These are phyloP conservation scores for Gracilaria vermiculophylla DNA, from an alignment of 23 red algal species.

Conservation along the genomic window DNA sequence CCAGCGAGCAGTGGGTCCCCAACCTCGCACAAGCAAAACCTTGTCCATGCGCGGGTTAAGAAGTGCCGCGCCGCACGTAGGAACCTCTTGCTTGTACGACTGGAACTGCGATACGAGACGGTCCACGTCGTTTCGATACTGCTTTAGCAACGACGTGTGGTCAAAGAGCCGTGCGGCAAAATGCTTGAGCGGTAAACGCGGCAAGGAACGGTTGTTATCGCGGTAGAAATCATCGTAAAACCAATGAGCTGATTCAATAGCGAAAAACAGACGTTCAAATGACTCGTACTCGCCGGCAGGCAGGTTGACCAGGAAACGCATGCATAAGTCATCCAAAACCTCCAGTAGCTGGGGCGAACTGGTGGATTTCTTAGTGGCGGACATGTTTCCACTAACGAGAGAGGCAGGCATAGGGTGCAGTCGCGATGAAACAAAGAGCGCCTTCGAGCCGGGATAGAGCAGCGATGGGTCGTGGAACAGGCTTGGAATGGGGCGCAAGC, in stretches of 20 bases:
- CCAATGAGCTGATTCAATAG: constrained; percentile 97
- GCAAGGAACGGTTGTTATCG: constrained; percentile 71
- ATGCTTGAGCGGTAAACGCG: constrained; percentile 63
- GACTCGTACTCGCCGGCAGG: constrained; percentile 92
- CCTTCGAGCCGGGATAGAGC: not conserved
- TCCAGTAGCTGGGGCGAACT: constrained; percentile 22
- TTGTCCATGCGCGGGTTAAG: constrained; percentile 74
- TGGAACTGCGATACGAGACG: constrained; percentile 81
- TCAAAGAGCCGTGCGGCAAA: constrained; percentile 86
- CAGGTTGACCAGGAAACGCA: constrained; percentile 89
- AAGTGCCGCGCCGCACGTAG: constrained; percentile 81
- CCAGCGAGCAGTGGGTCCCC: constrained; percentile 72
- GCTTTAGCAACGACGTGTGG: constrained; percentile 63
- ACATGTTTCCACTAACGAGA: not conserved
- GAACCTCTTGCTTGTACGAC: constrained; percentile 92
- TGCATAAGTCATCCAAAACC: constrained; percentile 88
- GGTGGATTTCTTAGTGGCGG: constrained; percentile 1
- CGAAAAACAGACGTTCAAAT: constrained; percentile 94
- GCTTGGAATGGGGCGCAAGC: too few relatives aligned
- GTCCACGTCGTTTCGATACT: constrained; percentile 66
- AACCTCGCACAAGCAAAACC: constrained; percentile 84
- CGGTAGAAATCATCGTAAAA: constrained; percentile 98
- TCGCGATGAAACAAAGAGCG: not conserved
- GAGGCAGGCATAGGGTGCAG: not conserved
- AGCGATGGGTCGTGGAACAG: not conserved